A percentile compares a stretch with the other conserved stretches of the same genome.
These are phyloP conservation scores for Hymenochaete sp. DNA, from an alignment of 1,284 basidiomycete genomes.

Conservation along the genomic window DNA sequence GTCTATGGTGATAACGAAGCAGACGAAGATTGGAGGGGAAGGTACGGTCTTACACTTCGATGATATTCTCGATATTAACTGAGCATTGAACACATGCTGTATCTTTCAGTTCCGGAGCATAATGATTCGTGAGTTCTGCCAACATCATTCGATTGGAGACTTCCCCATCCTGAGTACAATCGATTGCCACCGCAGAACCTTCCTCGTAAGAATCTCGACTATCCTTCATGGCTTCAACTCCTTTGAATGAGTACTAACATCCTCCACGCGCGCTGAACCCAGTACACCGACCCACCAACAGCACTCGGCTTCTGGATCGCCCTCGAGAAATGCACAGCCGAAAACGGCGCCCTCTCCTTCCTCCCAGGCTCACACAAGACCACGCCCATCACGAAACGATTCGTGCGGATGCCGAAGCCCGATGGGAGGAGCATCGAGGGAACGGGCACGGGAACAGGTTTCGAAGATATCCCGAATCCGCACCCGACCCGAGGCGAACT, in stretches of 20 bases:
- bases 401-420: conserved; percentile 62
- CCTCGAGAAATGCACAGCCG: conserved; percentile 75
- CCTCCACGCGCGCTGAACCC: no score
- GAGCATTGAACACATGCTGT: conserved; percentile 4
- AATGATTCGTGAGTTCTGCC: conserved; percentile 77
- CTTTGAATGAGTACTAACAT: no score
- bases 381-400: conserved; percentile 67
- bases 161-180: no score
- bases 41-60: conserved; percentile 37
- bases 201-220: conserved; percentile 64
- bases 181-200: no score
- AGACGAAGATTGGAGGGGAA: conserved; percentile 81
- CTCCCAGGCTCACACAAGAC: conserved; percentile 83
- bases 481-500: no score
- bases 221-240: no score
- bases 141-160: no score
- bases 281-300: conserved; percentile 89
- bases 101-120: conserved; percentile 56
- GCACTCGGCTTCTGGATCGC: conserved; percentile 97
- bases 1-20: conserved; percentile 92
- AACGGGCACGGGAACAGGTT: conserved; percentile 81
- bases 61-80: conserved; percentile 3
- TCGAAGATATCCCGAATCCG: conserved; percentile 44
- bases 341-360: conserved; percentile 88
- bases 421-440: no score